A percentile compares a stretch with the other conserved stretches of the same genome.
Conservation (phyloP, 202 grass and related monocot genomes). For the Cymbopogon flexuosus region DNA sequence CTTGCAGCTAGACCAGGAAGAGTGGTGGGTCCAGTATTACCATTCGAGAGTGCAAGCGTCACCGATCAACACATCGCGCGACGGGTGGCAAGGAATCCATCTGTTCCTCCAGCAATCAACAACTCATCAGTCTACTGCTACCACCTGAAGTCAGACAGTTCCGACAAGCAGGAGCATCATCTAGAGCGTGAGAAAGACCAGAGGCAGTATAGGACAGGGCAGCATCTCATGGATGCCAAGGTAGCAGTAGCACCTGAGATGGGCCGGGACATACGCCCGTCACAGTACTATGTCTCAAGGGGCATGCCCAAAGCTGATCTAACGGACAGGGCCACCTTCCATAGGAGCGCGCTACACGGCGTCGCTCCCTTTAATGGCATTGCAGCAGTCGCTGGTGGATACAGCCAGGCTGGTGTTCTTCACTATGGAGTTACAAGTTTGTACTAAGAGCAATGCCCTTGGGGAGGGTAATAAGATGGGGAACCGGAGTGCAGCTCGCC, state of each 20-base stretch:
- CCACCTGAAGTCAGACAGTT: conserved; percentile 21
- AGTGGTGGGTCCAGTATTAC: conserved; percentile 44
- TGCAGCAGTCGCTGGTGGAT: conserved; percentile 33
- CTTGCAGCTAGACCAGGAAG: conserved; percentile 64
- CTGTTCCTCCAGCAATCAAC: conserved; percentile 5
- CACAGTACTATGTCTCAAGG: conserved; percentile 43
- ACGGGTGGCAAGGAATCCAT: conserved; percentile 43
- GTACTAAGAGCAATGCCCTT: conserved; percentile 44
- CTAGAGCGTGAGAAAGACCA: conserved; percentile 33
- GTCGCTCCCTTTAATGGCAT: conserved; percentile 50
- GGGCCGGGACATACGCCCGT: conserved; percentile 23
- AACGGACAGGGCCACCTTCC: conserved; percentile 15
- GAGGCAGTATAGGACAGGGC: conserved; percentile 29
- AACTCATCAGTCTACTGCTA: conserved; percentile 35
- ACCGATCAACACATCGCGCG: conserved; percentile 34
- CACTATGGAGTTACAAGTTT: conserved; percentile 54
- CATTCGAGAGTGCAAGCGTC: conserved; percentile 30
- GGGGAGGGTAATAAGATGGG: background rate
- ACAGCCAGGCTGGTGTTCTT: conserved; percentile 53
- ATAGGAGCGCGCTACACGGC: conserved; percentile 37
- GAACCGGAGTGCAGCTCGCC: background rate
- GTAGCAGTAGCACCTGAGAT: conserved; percentile 29
- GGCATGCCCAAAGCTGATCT: conserved; percentile 30
- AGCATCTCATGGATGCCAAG: conserved; percentile 45
- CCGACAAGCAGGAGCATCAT: conserved; percentile 7